These are phyloP conservation scores for Drosera capensis DNA, from an alignment of 148 eudicot genomes.

Conservation along the genomic window DNA sequence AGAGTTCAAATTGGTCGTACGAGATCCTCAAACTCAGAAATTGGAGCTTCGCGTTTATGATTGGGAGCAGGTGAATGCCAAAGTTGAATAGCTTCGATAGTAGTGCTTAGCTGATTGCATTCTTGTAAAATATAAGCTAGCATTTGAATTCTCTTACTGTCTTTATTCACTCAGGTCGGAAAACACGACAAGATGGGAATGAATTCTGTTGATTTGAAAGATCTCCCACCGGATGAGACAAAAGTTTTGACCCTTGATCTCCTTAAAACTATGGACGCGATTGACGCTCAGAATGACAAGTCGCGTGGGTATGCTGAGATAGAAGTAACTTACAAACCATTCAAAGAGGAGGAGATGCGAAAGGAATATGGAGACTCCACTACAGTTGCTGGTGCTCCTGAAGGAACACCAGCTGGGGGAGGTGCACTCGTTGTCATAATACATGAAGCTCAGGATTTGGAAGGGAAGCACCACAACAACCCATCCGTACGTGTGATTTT, in stretches of 20 bases:
- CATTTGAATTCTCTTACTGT: background rate
- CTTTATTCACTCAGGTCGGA: background rate
- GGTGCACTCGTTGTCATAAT: constrained; percentile 54
- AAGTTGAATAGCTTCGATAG: background rate
- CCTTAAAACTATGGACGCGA: too few relatives aligned
- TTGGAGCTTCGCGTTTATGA: constrained; percentile 49
- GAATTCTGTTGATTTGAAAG: too few relatives aligned
- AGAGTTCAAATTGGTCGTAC: constrained; percentile 55
- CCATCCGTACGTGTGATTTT: constrained; percentile 60
- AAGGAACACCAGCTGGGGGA: constrained; percentile 74
- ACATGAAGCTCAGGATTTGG: constrained; percentile 75
- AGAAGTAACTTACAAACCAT: too few relatives aligned
- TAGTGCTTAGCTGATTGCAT: too few relatives aligned
- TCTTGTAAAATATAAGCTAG: too few relatives aligned
- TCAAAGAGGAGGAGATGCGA: constrained; percentile 45
- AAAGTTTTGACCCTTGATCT: too few relatives aligned
- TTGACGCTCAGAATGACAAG: too few relatives aligned
- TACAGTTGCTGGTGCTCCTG: constrained; percentile 43
- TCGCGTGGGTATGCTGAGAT: too few relatives aligned
- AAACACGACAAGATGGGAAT: background rate
- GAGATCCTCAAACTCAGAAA: constrained; percentile 62
- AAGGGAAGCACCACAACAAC: constrained; percentile 88
- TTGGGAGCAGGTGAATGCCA: constrained; percentile 97
- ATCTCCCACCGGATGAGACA: too few relatives aligned
- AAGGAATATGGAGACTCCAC: constrained; percentile 25